A percentile compares a stretch with the other conserved stretches of the same genome.
phyloP scores from a whole-genome alignment of 495 filamentous ascomycete genomes.

The Pyrenula aspistea region DNA sequence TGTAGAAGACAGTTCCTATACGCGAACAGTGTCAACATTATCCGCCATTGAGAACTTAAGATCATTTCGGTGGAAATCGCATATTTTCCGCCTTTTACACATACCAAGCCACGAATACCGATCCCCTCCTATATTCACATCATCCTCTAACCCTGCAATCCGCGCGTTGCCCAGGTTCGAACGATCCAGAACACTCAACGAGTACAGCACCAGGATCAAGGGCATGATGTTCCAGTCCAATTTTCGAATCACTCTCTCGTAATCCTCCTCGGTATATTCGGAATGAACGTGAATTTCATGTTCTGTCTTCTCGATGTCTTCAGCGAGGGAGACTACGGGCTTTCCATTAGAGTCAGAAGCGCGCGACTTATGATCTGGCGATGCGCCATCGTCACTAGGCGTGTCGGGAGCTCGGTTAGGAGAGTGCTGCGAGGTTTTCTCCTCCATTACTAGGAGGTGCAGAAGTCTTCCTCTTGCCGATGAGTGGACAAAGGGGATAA shows the following conservation, averaged over 20 bases:
- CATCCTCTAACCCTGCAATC: conserved; percentile 7
- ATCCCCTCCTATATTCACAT: conserved; percentile 7
- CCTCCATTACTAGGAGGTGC: too few species aligned
- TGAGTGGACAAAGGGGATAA: too few species aligned
- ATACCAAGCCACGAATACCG: conserved; percentile 16
- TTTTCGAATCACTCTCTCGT: conserved; percentile 19
- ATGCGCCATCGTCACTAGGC: neutral
- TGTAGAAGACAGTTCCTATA: conserved; percentile 21
- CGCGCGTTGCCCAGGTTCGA: conserved; percentile 14
- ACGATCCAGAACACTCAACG: conserved; percentile 14
- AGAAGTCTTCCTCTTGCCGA: too few species aligned
- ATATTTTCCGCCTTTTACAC: too few species aligned
- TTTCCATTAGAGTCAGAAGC: neutral
- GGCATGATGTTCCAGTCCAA: conserved; percentile 24
- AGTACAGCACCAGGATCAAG: conserved; percentile 22
- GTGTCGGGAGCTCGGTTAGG: neutral
- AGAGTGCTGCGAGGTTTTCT: neutral
- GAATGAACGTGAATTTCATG: neutral
- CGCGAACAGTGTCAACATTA: too few species aligned
- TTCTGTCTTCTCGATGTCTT: neutral
- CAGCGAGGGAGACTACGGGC: neutral
- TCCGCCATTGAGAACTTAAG: too few species aligned
- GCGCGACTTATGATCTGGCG: neutral
- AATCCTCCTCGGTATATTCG: conserved; percentile 9
- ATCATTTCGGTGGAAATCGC: too few species aligned